A percentile compares a stretch with the other conserved stretches of the same genome.
Evolutionary conservation across 2,329 filamentous ascomycete genomes (phyloP).

Genomic region (Fusarium sp.): DNA sequence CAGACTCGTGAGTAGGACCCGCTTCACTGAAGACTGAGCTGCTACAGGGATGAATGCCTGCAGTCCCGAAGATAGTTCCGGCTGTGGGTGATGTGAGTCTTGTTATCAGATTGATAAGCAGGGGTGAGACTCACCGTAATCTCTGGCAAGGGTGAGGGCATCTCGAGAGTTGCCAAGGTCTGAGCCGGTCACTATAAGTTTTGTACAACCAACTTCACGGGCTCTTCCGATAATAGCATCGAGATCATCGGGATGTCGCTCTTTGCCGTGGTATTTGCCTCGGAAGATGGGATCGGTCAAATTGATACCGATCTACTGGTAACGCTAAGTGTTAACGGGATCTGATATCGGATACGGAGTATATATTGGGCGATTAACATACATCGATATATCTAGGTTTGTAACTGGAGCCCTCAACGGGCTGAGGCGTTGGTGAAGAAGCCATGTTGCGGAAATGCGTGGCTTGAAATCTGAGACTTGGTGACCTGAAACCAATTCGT

Average conservation of each 20-base stretch:
- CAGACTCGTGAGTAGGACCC: constrained; percentile 55
- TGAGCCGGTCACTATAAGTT: constrained; percentile 93
- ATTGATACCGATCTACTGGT: constrained; percentile 85
- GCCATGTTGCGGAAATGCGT: constrained; percentile 41
- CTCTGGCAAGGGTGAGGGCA: constrained; percentile 76
- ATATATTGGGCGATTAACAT: constrained; percentile 39
- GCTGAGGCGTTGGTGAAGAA: constrained; percentile 34
- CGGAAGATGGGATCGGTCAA: constrained; percentile 91
- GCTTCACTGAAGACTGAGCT: constrained; percentile 77
- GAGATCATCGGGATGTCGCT: constrained; percentile 78
- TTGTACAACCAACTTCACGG: constrained; percentile 79
- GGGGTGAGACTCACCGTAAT: constrained; percentile 69
- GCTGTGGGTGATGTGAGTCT: constrained; percentile 57
- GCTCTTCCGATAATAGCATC: constrained; percentile 81
- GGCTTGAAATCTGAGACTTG: constrained; percentile 1
- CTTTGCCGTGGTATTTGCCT: constrained; percentile 83
- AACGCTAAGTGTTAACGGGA: constrained; percentile 29
- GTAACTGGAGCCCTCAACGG: constrained; percentile 36
- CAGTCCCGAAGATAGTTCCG: constrained; percentile 85
- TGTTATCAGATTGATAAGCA: not conserved
- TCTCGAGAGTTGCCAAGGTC: constrained; percentile 80
- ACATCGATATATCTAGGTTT: constrained; percentile 70
- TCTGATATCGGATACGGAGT: constrained; percentile 1
- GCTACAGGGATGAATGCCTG: constrained; percentile 93
- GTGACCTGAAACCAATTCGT: not conserved